Conservation (phyloP, 192 early-diverging fungal species). For the Podila minutissima region DNA sequence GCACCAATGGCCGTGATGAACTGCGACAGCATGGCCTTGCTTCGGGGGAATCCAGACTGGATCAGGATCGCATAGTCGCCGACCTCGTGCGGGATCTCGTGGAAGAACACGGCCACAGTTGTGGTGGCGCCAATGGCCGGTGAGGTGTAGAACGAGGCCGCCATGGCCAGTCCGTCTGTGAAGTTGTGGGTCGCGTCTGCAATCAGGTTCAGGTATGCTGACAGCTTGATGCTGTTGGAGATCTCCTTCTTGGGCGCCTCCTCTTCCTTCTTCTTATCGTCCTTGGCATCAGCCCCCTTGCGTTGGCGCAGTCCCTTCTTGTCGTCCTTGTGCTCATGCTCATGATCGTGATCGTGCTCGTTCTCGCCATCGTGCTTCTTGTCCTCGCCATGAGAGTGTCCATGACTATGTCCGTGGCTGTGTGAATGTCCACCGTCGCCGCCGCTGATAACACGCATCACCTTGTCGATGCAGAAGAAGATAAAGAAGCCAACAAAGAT, state of each 20-base stretch:
- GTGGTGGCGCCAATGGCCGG: conserved; percentile 87
- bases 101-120: conserved; percentile 87
- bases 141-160: conserved; percentile 84
- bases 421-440: conserved; percentile 71
- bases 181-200: conserved; percentile 89
- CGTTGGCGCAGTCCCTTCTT: conserved; percentile 15
- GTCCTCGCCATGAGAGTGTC: conserved; percentile 49
- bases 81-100: conserved; percentile 91
- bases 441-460: conserved; percentile 80
- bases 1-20: conserved; percentile 86
- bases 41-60: conserved; percentile 80
- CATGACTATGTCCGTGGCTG: conserved; percentile 59
- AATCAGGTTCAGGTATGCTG: conserved; percentile 84
- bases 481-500: conserved; percentile 80
- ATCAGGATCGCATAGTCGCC: conserved; percentile 91
- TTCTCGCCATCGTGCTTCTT: conserved; percentile 49
- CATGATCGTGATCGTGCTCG: conserved; percentile 31
- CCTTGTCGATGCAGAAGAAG: conserved; percentile 86
- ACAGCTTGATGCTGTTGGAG: conserved; percentile 66
- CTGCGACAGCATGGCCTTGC: conserved; percentile 79
- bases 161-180: conserved; percentile 87
- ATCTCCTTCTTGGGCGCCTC: conserved; percentile 32
- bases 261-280: conserved; percentile 11
- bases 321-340: conserved; percentile 42
- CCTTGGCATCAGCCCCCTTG: conserved; percentile 51